phyloP scores from a whole-genome alignment of 192 early-diverging fungal genomes.

The Podila clonocystis region DNA sequence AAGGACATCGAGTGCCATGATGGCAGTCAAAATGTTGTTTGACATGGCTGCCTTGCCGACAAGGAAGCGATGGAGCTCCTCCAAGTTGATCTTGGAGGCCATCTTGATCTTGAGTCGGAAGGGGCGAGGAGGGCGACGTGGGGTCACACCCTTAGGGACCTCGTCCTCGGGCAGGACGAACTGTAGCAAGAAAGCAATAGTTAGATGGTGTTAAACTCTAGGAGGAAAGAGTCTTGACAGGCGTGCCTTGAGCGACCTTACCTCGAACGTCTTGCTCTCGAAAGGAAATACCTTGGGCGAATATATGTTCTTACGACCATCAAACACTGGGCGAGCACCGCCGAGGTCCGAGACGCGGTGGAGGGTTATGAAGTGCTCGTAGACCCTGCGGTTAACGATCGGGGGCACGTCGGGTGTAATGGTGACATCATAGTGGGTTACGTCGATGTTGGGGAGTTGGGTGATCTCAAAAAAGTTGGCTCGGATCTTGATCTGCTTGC shows the following conservation, averaged over 20 bases:
- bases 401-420: constrained; percentile 85
- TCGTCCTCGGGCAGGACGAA: constrained; percentile 57
- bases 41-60: constrained; percentile 52
- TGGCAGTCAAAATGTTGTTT: constrained; percentile 55
- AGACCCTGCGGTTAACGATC: constrained; percentile 76
- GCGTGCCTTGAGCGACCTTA: constrained; percentile 15
- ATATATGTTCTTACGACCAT: constrained; percentile 87
- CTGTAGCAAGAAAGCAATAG: constrained; percentile 30
- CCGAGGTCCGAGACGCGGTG: constrained; percentile 63
- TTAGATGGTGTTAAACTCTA: background rate
- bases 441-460: constrained; percentile 66
- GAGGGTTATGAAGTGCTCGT: constrained; percentile 69
- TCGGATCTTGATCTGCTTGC: constrained; percentile 54
- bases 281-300: constrained; percentile 65
- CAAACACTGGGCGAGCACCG: constrained; percentile 79
- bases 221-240: background rate
- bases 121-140: constrained; percentile 54
- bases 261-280: constrained; percentile 65
- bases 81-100: constrained; percentile 73
- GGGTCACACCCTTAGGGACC: background rate
- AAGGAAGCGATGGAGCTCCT: constrained; percentile 66
- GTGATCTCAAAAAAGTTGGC: constrained; percentile 86
- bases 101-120: constrained; percentile 77
- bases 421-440: constrained; percentile 92
- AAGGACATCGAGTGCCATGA: constrained; percentile 82